phyloP scores from a whole-genome alignment of 1,284 basidiomycete genomes.

The Moesziomyces parantarcticus region DNA sequence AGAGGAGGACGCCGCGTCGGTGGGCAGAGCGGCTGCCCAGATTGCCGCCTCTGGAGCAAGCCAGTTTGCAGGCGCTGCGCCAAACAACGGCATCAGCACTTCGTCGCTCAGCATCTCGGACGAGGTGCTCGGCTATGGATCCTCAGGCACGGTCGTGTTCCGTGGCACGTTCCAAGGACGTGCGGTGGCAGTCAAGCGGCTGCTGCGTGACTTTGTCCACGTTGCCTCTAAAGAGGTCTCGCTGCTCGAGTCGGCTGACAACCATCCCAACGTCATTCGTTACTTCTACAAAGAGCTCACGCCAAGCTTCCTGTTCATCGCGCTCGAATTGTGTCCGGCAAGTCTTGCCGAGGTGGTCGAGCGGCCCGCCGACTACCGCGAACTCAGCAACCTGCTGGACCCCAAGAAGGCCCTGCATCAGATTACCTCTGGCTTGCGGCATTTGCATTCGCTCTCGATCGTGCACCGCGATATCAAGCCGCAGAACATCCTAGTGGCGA shows the following conservation, averaged over 20 bases:
- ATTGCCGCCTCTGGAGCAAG: slow-evolving; percentile 38
- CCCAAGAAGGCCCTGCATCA: slow-evolving; percentile 88
- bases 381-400: slow-evolving; percentile 68
- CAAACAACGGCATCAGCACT: slow-evolving; percentile 37
- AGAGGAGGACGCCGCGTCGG: slow-evolving; percentile 37
- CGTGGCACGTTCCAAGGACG: slow-evolving; percentile 93
- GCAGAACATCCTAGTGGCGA: slow-evolving; percentile 89
- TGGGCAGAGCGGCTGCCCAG: slow-evolving; percentile 39
- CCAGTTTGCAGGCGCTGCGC: slow-evolving; percentile 19
- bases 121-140: slow-evolving; percentile 78
- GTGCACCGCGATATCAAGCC: slow-evolving; percentile 99
- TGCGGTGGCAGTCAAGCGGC: slow-evolving; percentile 94
- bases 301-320: slow-evolving; percentile 88
- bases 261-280: slow-evolving; percentile 97
- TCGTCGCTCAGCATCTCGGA: slow-evolving; percentile 59
- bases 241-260: slow-evolving; percentile 88
- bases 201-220: slow-evolving; percentile 93
- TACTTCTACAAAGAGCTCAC: slow-evolving; percentile 92
- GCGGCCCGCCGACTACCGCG: slow-evolving; percentile 59
- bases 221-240: slow-evolving; percentile 93
- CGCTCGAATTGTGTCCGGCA: slow-evolving; percentile 93
- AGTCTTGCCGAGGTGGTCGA: slow-evolving; percentile 94
- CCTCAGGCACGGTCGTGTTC: slow-evolving; percentile 94
- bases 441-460: slow-evolving; percentile 93
- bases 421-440: slow-evolving; percentile 86